These are phyloP conservation scores for Poa pratensis DNA, from an alignment of 176 grass and related monocot species.

Conservation along the genomic window DNA sequence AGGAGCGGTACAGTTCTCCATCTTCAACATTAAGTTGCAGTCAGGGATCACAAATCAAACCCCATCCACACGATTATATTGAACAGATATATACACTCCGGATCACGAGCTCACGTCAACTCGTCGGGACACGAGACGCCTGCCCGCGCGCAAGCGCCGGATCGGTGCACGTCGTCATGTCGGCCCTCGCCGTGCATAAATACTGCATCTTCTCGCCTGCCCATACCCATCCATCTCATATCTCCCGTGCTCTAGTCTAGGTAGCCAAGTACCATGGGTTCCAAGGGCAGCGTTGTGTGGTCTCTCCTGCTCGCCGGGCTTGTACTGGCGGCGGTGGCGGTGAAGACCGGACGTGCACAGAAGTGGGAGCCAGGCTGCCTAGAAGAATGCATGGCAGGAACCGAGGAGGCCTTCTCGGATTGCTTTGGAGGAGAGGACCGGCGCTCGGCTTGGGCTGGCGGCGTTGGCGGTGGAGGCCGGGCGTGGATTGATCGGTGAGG, in stretches of 20 bases:
- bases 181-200: not conserved
- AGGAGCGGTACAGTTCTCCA: too few relatives aligned
- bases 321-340: not conserved
- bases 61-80: not conserved
- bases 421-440: too few relatives aligned
- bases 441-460: not conserved
- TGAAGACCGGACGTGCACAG: not conserved
- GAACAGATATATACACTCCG: not conserved
- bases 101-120: not conserved
- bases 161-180: not conserved
- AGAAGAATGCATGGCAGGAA: too few relatives aligned
- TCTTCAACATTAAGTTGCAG: too few relatives aligned
- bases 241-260: too few relatives aligned
- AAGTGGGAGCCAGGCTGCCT: too few relatives aligned
- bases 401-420: too few relatives aligned
- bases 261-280: not conserved
- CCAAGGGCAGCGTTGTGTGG: not conserved
- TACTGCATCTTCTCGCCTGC: not conserved
- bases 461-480: too few relatives aligned
- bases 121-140: not conserved
- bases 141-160: not conserved
- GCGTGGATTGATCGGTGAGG: too few relatives aligned
- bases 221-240: not conserved
- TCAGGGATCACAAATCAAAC: too few relatives aligned
- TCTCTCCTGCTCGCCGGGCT: constrained; percentile 1